Conservation (phyloP, 345 rosid genomes). For the Lepidium sativum region DNA sequence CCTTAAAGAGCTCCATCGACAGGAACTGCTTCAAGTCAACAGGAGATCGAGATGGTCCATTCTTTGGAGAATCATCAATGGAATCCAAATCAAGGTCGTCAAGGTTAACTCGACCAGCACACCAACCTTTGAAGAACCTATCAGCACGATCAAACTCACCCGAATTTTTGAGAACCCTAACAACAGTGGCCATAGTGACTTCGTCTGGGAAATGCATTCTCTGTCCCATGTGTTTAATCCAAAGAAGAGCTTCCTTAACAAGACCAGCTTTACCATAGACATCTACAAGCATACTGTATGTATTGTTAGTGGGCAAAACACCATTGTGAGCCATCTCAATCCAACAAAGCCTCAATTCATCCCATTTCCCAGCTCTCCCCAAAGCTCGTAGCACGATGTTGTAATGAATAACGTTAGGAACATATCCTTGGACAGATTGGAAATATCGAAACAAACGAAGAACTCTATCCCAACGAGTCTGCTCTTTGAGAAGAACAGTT, state of each 20-base stretch:
- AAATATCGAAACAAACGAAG: constrained; percentile 66
- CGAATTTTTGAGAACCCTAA: constrained; percentile 65
- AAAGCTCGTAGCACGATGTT: constrained; percentile 66
- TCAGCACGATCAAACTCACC: constrained; percentile 69
- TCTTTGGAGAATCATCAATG: constrained; percentile 27
- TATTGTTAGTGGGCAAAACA: constrained; percentile 62
- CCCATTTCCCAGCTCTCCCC: constrained; percentile 86
- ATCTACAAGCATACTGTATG: constrained; percentile 83
- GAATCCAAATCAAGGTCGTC: constrained; percentile 65
- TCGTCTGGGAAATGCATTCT: constrained; percentile 75
- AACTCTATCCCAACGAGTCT: constrained; percentile 45
- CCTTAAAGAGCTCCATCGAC: constrained; percentile 72
- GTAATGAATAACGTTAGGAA: constrained; percentile 73
- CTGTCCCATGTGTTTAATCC: constrained; percentile 82
- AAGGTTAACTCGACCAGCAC: constrained; percentile 49
- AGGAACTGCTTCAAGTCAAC: constrained; percentile 67
- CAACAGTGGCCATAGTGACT: constrained; percentile 70
- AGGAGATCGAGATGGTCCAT: constrained; percentile 35
- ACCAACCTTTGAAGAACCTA: constrained; percentile 74
- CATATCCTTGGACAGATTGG: constrained; percentile 51
- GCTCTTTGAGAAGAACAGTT: constrained; percentile 73
- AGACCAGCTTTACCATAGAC: constrained; percentile 87
- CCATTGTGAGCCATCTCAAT: constrained; percentile 73
- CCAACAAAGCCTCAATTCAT: constrained; percentile 74
- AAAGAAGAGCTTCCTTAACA: constrained; percentile 65